A percentile compares a stretch with the other conserved stretches of the same genome.
These are phyloP conservation scores for Castanea sativa DNA, from an alignment of 306 rosid species.

Conservation along the genomic window DNA sequence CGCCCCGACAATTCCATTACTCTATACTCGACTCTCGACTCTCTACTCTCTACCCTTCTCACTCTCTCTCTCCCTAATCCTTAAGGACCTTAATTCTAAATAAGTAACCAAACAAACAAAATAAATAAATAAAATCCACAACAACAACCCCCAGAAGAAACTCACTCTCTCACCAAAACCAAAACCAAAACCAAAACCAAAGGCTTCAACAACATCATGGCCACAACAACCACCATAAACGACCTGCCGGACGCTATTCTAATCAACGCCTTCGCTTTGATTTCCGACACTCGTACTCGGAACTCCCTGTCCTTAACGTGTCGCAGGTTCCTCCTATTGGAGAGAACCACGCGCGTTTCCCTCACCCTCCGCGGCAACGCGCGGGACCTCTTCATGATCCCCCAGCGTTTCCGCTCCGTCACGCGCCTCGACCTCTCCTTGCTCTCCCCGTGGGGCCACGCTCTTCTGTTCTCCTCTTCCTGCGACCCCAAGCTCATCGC, in stretches of 20 bases:
- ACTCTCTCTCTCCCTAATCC: neutral
- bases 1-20: conserved; percentile 20
- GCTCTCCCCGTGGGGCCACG: conserved; percentile 87
- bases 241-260: conserved; percentile 77
- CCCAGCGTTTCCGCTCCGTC: conserved; percentile 57
- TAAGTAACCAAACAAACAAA: too few species aligned
- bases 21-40: too few species aligned
- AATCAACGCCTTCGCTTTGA: conserved; percentile 34
- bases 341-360: conserved; percentile 64
- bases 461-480: conserved; percentile 48
- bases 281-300: conserved; percentile 66
- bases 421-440: conserved; percentile 70
- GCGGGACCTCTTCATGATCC: conserved; percentile 65
- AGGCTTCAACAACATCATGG: neutral
- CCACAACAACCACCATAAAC: conserved; percentile 28
- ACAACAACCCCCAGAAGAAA: too few species aligned
- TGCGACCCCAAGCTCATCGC: conserved; percentile 59
- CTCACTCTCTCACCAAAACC: too few species aligned
- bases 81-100: too few species aligned
- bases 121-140: too few species aligned
- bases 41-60: neutral
- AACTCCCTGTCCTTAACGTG: conserved; percentile 65
- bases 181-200: too few species aligned
- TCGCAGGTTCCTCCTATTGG: conserved; percentile 47
- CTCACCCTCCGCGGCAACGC: conserved; percentile 90